phyloP scores from a whole-genome alignment of 371 early-diverging fungal species.

The Actinomortierella wolfii region DNA sequence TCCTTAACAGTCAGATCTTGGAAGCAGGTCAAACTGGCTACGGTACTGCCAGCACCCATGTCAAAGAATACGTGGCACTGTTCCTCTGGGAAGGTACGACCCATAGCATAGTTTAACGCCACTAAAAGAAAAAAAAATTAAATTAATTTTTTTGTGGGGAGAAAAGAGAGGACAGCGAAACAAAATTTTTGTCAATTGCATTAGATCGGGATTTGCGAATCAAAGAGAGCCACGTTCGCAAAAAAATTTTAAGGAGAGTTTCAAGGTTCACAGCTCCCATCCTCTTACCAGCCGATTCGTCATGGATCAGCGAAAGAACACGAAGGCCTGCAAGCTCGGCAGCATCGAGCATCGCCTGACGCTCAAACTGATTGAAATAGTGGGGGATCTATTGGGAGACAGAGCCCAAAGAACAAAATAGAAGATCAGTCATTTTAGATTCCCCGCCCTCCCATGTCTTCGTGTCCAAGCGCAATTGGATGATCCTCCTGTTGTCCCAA shows the following conservation, averaged over 20 bases:
- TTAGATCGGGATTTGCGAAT: neutral
- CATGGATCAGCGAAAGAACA: slow-evolving; percentile 85
- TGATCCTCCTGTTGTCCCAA: neutral
- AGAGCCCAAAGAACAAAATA: no score
- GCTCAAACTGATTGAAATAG: slow-evolving; percentile 87
- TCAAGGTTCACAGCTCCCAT: no score
- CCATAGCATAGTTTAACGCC: slow-evolving; percentile 92
- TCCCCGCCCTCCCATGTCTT: no score
- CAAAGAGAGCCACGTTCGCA: no score
- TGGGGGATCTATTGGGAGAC: slow-evolving; percentile 75
- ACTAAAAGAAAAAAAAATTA: slow-evolving; percentile 51
- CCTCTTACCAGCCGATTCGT: slow-evolving; percentile 85
- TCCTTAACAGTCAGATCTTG: slow-evolving; percentile 65
- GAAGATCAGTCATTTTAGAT: no score
- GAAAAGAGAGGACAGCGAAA: neutral
- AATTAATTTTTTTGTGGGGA: neutral
- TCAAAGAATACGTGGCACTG: slow-evolving; percentile 93
- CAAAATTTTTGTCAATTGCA: neutral
- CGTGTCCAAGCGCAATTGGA: neutral
- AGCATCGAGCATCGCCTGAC: slow-evolving; percentile 93
- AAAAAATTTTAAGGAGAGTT: no score
- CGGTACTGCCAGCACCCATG: slow-evolving; percentile 96
- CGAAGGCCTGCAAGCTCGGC: slow-evolving; percentile 91
- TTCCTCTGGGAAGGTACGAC: slow-evolving; percentile 64
- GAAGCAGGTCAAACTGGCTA: slow-evolving; percentile 86